Evolutionary conservation across 2,329 filamentous ascomycete genomes (phyloP).

Genomic region (Apiospora aurea): DNA sequence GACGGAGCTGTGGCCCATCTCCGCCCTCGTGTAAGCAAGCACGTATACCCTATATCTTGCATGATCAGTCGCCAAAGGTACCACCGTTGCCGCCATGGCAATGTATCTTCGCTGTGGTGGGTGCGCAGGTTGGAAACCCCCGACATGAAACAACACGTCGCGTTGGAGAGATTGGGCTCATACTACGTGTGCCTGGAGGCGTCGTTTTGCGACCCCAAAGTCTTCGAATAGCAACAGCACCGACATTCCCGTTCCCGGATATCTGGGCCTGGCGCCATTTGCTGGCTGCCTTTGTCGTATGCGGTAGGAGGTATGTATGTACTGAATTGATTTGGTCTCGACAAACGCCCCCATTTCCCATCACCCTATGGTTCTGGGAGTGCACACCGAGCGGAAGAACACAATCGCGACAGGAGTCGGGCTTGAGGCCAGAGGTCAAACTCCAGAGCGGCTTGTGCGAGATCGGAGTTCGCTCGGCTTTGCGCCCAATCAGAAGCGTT

Average conservation of each 20-base stretch:
- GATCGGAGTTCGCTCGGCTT: background rate
- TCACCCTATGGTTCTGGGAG: background rate
- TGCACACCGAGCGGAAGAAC: background rate
- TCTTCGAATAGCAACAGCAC: constrained; percentile 7
- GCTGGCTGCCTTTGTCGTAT: constrained; percentile 1
- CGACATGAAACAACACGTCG: background rate
- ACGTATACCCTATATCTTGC: background rate
- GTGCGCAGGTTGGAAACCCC: background rate
- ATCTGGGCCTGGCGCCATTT: background rate
- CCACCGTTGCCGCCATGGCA: background rate
- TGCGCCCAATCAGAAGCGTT: background rate
- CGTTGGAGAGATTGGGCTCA: background rate
- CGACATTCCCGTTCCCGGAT: background rate
- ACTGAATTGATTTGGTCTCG: background rate
- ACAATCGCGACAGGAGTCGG: background rate
- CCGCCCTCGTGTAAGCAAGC: constrained; percentile 9
- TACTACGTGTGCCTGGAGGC: background rate
- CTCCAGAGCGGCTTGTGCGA: background rate
- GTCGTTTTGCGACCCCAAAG: background rate
- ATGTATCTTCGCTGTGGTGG: background rate
- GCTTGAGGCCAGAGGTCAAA: background rate
- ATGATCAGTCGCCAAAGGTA: background rate
- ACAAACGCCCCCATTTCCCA: background rate
- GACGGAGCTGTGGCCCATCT: constrained; percentile 8
- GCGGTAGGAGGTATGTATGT: background rate